These are phyloP conservation scores for Nepenthes alata DNA, from an alignment of 179 eudicot genomes.

Conservation along the genomic window DNA sequence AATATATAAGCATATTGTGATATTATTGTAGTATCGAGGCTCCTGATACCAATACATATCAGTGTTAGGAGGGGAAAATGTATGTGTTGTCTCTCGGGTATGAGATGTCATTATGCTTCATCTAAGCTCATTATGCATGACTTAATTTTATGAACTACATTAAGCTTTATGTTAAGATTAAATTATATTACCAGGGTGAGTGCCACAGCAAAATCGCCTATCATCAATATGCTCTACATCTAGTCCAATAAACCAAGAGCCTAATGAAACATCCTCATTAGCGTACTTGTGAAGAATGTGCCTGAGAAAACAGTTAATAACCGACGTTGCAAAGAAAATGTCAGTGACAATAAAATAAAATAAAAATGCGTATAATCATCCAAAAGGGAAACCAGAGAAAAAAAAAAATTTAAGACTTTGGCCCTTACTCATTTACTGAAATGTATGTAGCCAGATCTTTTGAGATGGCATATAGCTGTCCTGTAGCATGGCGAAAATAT, in stretches of 20 bases:
- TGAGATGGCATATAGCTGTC: slow-evolving; percentile 12
- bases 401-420: neutral
- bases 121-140: too few relatives aligned
- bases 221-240: slow-evolving; percentile 13
- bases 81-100: too few relatives aligned
- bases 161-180: too few relatives aligned
- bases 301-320: neutral
- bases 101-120: too few relatives aligned
- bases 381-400: neutral
- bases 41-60: too few relatives aligned
- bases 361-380: neutral
- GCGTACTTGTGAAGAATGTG: slow-evolving; percentile 10
- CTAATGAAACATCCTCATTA: slow-evolving; percentile 11
- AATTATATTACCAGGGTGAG: slow-evolving; percentile 6
- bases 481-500: slow-evolving; percentile 13
- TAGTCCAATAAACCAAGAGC: slow-evolving; percentile 12
- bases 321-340: neutral
- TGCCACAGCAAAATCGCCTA: slow-evolving; percentile 11
- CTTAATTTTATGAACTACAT: too few relatives aligned
- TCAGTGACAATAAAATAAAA: neutral
- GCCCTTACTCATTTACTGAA: slow-evolving; percentile 7
- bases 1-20: too few relatives aligned
- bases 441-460: slow-evolving; percentile 12
- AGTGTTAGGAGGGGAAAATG: too few relatives aligned
- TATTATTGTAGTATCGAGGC: too few relatives aligned